Evolutionary conservation across 805 yeast genomes (phyloP).

Genomic region (Cyberlindnera suaveolens): DNA sequence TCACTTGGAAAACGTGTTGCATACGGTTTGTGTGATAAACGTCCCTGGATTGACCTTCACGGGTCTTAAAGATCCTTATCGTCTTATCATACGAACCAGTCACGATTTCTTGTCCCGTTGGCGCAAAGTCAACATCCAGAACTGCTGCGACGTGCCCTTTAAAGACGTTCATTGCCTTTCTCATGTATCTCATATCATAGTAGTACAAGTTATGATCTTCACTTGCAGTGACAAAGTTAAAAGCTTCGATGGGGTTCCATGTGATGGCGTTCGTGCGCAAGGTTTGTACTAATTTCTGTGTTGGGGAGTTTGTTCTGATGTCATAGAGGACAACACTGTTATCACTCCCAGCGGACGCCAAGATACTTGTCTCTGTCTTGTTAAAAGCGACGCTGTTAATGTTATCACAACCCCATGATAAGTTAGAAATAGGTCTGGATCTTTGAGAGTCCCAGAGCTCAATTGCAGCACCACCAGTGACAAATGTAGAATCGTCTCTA

Average conservation of each 20-base stretch:
- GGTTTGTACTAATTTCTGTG: constrained; percentile 80
- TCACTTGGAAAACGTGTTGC: constrained; percentile 88
- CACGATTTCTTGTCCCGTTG: constrained; percentile 94
- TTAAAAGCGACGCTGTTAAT: constrained; percentile 78
- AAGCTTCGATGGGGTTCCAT: constrained; percentile 99
- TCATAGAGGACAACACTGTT: constrained; percentile 89
- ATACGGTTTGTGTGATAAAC: constrained; percentile 94
- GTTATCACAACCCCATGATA: constrained; percentile 97
- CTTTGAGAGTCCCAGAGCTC: constrained; percentile 90
- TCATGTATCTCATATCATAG: constrained; percentile 95
- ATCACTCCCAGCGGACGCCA: constrained; percentile 89
- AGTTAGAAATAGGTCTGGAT: constrained; percentile 65
- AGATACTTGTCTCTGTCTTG: constrained; percentile 78
- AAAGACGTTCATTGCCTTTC: constrained; percentile 72
- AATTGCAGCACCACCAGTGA: constrained; percentile 86
- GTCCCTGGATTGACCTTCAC: constrained; percentile 90
- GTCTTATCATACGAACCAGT: constrained; percentile 96
- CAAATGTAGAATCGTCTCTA: constrained; percentile 63
- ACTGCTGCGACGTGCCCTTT: constrained; percentile 97
- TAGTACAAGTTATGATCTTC: constrained; percentile 94
- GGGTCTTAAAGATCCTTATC: constrained; percentile 66
- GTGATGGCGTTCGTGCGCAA: constrained; percentile 80
- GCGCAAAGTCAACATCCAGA: constrained; percentile 89
- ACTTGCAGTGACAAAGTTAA: constrained; percentile 81
- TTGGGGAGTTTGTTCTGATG: constrained; percentile 82